Evolutionary conservation across 805 yeast genomes (phyloP).

Genomic region (Kuraishia floccosa): DNA sequence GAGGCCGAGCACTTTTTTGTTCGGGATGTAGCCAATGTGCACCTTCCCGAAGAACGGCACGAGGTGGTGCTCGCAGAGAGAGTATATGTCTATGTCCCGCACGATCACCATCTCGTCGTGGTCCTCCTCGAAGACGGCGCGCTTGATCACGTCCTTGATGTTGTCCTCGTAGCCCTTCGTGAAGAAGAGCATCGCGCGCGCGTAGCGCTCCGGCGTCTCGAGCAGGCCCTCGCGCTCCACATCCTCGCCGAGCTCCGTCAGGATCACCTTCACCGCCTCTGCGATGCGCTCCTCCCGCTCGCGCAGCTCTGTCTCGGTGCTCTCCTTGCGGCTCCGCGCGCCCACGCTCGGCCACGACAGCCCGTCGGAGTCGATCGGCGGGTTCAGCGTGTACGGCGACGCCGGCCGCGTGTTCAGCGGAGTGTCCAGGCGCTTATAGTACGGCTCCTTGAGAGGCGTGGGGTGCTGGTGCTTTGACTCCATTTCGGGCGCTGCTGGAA

Average conservation of each 20-base stretch:
- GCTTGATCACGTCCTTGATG: constrained; percentile 80
- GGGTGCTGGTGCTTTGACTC: constrained; percentile 10
- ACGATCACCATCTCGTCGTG: constrained; percentile 99
- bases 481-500: too few species aligned
- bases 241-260: constrained; percentile 87
- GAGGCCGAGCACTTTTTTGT: constrained; percentile 83
- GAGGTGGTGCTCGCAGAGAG: constrained; percentile 93
- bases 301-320: constrained; percentile 49
- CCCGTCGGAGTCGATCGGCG: constrained; percentile 85
- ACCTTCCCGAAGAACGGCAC: constrained; percentile 97
- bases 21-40: constrained; percentile 96
- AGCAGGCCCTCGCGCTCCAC: constrained; percentile 76
- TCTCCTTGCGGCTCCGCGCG: constrained; percentile 66
- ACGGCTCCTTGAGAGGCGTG: constrained; percentile 20
- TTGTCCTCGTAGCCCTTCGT: constrained; percentile 96
- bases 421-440: constrained; percentile 26
- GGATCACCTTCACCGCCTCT: constrained; percentile 66
- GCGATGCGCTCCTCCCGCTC: constrained; percentile 72
- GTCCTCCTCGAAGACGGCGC: constrained; percentile 95
- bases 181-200: constrained; percentile 90
- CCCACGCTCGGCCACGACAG: constrained; percentile 91
- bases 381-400: constrained; percentile 70
- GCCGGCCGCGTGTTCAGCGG: constrained; percentile 72
- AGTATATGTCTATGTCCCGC: constrained; percentile 83
- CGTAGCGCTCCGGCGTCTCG: constrained; percentile 94